These are phyloP conservation scores for Exophiala sp. DNA, from an alignment of 2,329 filamentous ascomycete species.

Conservation along the genomic window DNA sequence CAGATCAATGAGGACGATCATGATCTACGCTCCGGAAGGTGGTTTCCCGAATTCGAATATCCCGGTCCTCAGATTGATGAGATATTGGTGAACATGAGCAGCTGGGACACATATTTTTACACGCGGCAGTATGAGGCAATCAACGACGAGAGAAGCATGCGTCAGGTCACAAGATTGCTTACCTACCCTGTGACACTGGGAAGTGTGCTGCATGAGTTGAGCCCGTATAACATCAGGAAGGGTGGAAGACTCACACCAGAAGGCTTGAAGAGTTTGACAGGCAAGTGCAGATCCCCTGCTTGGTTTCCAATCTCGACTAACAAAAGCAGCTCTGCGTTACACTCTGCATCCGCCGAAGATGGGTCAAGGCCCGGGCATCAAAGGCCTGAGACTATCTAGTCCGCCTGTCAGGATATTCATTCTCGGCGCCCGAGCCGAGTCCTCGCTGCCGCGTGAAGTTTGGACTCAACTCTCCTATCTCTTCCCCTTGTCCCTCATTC, in stretches of 20 bases:
- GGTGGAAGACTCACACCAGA: conserved; percentile 75
- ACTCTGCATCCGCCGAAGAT: conserved; percentile 80
- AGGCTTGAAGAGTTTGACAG: conserved; percentile 87
- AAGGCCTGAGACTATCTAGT: conserved; percentile 72
- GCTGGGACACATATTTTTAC: conserved; percentile 96
- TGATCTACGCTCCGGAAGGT: conserved; percentile 79
- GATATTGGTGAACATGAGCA: conserved; percentile 91
- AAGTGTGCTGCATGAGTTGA: conserved; percentile 88
- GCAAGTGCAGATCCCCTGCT: conserved; percentile 48
- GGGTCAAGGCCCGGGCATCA: conserved; percentile 67
- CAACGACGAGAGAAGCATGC: conserved; percentile 81
- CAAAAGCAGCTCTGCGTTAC: conserved; percentile 69
- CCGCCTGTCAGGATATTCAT: conserved; percentile 90
- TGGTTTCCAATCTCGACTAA: conserved; percentile 15
- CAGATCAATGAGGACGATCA: conserved; percentile 99
- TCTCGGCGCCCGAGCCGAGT: conserved; percentile 92
- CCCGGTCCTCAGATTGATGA: conserved; percentile 86
- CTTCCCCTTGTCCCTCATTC: conserved; percentile 85
- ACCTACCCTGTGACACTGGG: conserved; percentile 91
- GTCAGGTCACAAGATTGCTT: conserved; percentile 84
- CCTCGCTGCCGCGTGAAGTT: conserved; percentile 83
- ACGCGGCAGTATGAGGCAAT: conserved; percentile 86
- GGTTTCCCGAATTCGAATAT: conserved; percentile 91
- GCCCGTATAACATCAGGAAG: conserved; percentile 75
- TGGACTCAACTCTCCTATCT: conserved; percentile 94